Evolutionary conservation across 2,329 filamentous ascomycete species (phyloP).

Genomic region (Thielaviopsis euricoi): DNA sequence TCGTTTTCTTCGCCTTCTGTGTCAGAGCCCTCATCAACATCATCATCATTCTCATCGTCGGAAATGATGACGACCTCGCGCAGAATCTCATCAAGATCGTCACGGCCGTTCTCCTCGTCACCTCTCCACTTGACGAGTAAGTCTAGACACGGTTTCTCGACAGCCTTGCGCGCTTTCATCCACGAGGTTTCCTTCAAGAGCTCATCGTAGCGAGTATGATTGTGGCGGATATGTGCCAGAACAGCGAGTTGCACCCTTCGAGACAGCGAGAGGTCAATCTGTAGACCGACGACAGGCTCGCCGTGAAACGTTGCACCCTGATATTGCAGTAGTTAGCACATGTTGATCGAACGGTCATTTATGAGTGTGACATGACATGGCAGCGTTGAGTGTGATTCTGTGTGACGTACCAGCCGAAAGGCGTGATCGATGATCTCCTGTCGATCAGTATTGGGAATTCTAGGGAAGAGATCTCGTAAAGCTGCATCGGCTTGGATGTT

Average conservation of each 20-base stretch:
- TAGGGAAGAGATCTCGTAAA: conserved; percentile 45
- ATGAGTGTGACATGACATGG: neutral
- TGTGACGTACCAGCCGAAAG: conserved; percentile 39
- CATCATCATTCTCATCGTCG: conserved; percentile 34
- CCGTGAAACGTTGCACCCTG: conserved; percentile 35
- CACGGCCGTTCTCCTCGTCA: conserved; percentile 50
- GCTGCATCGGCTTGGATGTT: conserved; percentile 45
- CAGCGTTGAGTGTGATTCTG: neutral
- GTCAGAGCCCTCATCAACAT: neutral
- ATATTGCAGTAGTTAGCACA: neutral
- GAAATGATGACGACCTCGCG: conserved; percentile 51
- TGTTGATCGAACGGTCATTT: neutral
- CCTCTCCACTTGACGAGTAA: conserved; percentile 56
- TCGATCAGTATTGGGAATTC: conserved; percentile 48
- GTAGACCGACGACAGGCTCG: conserved; percentile 41
- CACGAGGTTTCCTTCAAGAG: conserved; percentile 41
- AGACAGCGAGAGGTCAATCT: conserved; percentile 36
- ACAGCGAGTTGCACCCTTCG: conserved; percentile 49
- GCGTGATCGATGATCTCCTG: conserved; percentile 45
- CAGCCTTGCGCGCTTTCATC: conserved; percentile 42
- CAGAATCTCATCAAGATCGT: conserved; percentile 50
- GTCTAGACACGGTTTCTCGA: conserved; percentile 44
- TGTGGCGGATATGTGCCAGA: conserved; percentile 49
- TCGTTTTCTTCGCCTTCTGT: neutral
- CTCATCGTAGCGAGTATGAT: conserved; percentile 48